These are phyloP conservation scores for Pythium scleroteichum DNA, from an alignment of 352 stramenopile species.

Conservation along the genomic window DNA sequence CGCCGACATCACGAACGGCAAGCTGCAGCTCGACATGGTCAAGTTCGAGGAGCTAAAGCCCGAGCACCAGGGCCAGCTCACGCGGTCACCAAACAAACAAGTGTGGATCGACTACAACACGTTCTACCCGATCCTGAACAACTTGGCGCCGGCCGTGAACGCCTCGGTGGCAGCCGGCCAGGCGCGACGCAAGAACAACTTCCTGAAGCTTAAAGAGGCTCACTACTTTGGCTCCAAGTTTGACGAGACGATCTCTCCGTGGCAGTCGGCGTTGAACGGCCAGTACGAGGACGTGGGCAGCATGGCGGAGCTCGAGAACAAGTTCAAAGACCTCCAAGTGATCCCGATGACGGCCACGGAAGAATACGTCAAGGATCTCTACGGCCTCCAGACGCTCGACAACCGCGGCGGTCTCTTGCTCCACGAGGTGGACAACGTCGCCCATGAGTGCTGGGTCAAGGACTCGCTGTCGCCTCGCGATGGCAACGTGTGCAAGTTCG, in stretches of 20 bases:
- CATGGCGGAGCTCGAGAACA: slow-evolving; percentile 26
- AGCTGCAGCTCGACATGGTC: slow-evolving; percentile 36
- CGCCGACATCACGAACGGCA: slow-evolving; percentile 28
- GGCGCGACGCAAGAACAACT: slow-evolving; percentile 39
- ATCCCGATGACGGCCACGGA: slow-evolving; percentile 37
- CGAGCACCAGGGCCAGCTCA: slow-evolving; percentile 33
- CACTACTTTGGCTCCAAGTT: slow-evolving; percentile 40
- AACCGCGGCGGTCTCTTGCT: slow-evolving; percentile 30
- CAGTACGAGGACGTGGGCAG: slow-evolving; percentile 36
- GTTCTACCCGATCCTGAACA: slow-evolving; percentile 41
- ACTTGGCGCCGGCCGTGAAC: slow-evolving; percentile 31
- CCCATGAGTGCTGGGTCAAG: slow-evolving; percentile 37
- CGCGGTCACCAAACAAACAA: slow-evolving; percentile 30
- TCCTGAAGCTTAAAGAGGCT: slow-evolving; percentile 22
- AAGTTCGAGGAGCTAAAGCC: slow-evolving; percentile 23
- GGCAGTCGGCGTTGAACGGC: slow-evolving; percentile 35
- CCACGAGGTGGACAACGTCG: slow-evolving; percentile 29
- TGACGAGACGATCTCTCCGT: slow-evolving; percentile 46
- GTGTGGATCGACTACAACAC: slow-evolving; percentile 33
- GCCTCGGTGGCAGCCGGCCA: slow-evolving; percentile 9
- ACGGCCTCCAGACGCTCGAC: slow-evolving; percentile 38
- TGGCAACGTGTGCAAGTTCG: slow-evolving; percentile 29
- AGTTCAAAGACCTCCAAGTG: slow-evolving; percentile 35
- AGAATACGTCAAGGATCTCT: slow-evolving; percentile 44
- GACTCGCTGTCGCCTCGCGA: slow-evolving; percentile 14